Evolutionary conservation across 2,329 filamentous ascomycete genomes (phyloP).

Genomic region (Byssothecium circinans): DNA sequence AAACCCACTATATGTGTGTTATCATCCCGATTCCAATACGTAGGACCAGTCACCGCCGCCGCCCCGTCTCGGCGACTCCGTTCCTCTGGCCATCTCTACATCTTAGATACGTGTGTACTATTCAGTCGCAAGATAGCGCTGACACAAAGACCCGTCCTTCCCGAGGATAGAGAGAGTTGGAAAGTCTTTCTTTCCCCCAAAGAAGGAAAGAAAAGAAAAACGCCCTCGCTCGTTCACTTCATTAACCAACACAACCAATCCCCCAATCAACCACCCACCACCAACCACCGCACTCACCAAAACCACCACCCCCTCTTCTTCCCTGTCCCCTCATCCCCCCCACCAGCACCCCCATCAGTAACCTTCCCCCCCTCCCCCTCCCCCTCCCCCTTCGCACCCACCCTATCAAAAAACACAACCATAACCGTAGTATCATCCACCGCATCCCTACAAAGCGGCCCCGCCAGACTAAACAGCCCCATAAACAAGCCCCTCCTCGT

Average conservation of each 20-base stretch:
- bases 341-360: not conserved
- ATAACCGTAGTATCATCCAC: constrained; percentile 57
- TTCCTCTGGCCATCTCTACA: not conserved
- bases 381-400: constrained; percentile 6
- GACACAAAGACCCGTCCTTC: too few relatives aligned
- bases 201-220: too few relatives aligned
- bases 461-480: constrained; percentile 40
- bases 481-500: constrained; percentile 45
- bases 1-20: too few relatives aligned
- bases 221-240: too few relatives aligned
- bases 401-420: constrained; percentile 56
- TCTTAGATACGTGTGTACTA: constrained; percentile 2
- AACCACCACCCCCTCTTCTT: constrained; percentile 19
- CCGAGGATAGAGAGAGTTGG: too few relatives aligned
- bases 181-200: too few relatives aligned
- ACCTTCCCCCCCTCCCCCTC: too few relatives aligned
- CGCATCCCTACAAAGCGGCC: constrained; percentile 42
- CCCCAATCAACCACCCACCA: too few relatives aligned
- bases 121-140: not conserved
- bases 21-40: too few relatives aligned
- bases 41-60: not conserved
- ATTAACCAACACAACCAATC: too few relatives aligned
- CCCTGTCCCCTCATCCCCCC: constrained; percentile 3
- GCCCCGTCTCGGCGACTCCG: not conserved
- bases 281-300: constrained; percentile 11